Base-by-base conservation (phyloP, 2,329 filamentous ascomycete species). In the Akanthomyces uredinophilus region DNA sequence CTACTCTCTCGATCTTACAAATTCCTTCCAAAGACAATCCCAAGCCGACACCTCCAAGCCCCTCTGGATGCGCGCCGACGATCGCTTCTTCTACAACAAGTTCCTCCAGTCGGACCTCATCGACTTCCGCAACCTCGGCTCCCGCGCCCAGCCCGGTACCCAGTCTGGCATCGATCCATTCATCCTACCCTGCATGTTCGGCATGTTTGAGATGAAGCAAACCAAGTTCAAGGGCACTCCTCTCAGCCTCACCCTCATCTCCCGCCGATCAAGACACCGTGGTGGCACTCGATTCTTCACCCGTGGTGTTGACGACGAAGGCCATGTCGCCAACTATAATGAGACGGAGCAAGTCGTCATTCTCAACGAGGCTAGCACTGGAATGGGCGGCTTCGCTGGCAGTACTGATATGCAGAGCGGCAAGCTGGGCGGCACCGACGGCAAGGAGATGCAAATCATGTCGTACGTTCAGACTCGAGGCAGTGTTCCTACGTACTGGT, bases 1-100 rank as follows among this genome's bases (percentile, higher is more conserved):
- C 62, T 99, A 99, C 80, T 94, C 93, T 10, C 86, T 96, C 74
- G 95, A 99, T 76, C 84, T 99, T 66, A 99, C 95, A 68, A 99
- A 96, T 80, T 93, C 87, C 73, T 96, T 98, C 79, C 95, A 99
- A 78, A 87, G 95, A 66, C 95, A 98, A 74, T 87, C 93, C 4
- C 87, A 93, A 67, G 81, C 86, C 66, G 87, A 96, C 73, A 78
- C 80, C 61, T 83, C 84, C 18, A 79, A 83, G 61, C 93, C 95
- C 14, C 77, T 98, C 63, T 99, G 95, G 95, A 88, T 90, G 80
- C 83, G 92, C 68, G 89, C 94, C 66, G 95, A 99, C 75, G 93
- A 98, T 73, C 91, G 95, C 66, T 99, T 99, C 81, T 99, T 97
- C 81, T 99, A 94, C 92, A 99, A 99, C 77, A 88, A 89, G 66